phyloP scores from a whole-genome alignment of 1,284 basidiomycete genomes.

The Apiotrichum veenhuisii region DNA sequence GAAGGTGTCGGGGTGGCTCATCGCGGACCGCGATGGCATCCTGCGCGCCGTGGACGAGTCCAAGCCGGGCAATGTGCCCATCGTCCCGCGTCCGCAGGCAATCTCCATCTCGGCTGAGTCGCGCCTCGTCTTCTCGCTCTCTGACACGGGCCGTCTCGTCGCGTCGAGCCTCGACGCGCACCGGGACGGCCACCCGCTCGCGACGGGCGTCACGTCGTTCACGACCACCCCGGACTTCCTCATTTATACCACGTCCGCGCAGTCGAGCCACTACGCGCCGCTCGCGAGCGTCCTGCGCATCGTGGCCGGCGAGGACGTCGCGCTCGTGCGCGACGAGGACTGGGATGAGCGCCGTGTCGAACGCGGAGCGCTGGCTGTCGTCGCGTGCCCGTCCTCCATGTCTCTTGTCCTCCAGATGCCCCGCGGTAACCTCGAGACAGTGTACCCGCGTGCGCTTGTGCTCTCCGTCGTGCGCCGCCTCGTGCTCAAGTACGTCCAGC shows the following conservation, averaged over 20 bases:
- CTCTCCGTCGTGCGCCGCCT: slow-evolving; percentile 74
- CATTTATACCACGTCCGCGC: slow-evolving; percentile 80
- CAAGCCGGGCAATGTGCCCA: slow-evolving; percentile 1
- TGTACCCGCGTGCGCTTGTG: slow-evolving; percentile 87
- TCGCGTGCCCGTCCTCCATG: slow-evolving; percentile 80
- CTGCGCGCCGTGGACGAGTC: slow-evolving; percentile 20
- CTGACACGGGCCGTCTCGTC: slow-evolving; percentile 60
- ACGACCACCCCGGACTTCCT: slow-evolving; percentile 73
- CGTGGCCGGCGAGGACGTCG: slow-evolving; percentile 29
- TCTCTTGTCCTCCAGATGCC: slow-evolving; percentile 95
- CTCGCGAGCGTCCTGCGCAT: slow-evolving; percentile 47
- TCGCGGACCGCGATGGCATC: slow-evolving; percentile 25
- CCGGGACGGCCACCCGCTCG: slow-evolving; percentile 49
- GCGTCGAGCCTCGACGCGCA: slow-evolving; percentile 50
- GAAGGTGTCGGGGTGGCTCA: slow-evolving; percentile 26
- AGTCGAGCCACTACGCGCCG: slow-evolving; percentile 75
- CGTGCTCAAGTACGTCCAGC: slow-evolving; percentile 67
- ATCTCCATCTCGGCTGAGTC: slow-evolving; percentile 17
- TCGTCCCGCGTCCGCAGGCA: slow-evolving; percentile 31
- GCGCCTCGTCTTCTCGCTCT: slow-evolving; percentile 62
- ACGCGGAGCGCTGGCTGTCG: slow-evolving; percentile 78
- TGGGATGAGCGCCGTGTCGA: slow-evolving; percentile 78
- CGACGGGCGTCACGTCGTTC: slow-evolving; percentile 73
- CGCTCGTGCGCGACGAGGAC: slow-evolving; percentile 39
- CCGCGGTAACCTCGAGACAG: slow-evolving; percentile 91